phyloP scores from a whole-genome alignment of 441 rosid genomes.

The Adansonia rubrostipa region DNA sequence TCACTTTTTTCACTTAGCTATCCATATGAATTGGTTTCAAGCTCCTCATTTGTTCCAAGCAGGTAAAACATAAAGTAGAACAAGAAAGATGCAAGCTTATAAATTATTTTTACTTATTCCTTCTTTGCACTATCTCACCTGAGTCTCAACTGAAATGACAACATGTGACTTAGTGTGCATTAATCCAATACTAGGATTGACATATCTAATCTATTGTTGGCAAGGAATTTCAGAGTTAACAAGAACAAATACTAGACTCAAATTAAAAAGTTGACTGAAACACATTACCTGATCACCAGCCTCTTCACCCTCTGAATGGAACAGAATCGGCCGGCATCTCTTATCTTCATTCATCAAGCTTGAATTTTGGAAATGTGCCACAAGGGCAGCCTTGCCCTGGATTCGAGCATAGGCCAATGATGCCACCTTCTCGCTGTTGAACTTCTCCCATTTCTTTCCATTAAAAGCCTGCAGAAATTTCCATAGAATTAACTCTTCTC shows the following conservation, averaged over 20 bases:
- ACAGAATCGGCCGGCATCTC: constrained; percentile 67
- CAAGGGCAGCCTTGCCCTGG: constrained; percentile 84
- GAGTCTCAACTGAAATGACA: neutral
- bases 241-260: constrained; percentile 9
- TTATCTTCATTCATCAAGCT: constrained; percentile 77
- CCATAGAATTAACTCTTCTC: constrained; percentile 17
- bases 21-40: neutral
- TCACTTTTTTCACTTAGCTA: neutral
- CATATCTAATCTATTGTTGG: neutral
- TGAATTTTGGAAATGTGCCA: constrained; percentile 74
- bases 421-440: constrained; percentile 82
- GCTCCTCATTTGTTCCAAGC: neutral
- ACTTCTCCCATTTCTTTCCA: constrained; percentile 87
- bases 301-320: constrained; percentile 66
- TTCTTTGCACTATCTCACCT: neutral
- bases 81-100: neutral
- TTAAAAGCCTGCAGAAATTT: constrained; percentile 63
- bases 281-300: constrained; percentile 53
- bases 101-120: neutral
- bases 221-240: neutral
- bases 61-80: neutral
- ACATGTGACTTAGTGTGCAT: neutral
- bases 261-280: constrained; percentile 3
- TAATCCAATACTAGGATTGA: constrained; percentile 10
- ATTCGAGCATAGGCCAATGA: constrained; percentile 83